phyloP scores from a whole-genome alignment of 2,329 filamentous ascomycete genomes.

The Myriosclerotinia duriaeana region DNA sequence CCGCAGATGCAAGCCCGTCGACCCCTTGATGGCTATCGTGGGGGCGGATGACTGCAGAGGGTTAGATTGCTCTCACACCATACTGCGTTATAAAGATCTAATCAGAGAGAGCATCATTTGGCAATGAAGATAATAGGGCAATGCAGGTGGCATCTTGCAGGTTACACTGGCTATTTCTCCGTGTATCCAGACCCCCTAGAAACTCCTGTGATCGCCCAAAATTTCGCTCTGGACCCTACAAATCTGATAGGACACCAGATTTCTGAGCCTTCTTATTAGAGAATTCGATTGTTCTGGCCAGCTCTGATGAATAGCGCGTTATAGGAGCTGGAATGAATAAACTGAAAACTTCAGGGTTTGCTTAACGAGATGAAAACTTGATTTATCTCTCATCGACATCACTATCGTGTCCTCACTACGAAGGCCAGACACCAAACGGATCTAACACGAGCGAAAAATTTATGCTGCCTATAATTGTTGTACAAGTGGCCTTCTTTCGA shows the following conservation, averaged over 20 bases:
- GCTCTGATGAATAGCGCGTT: no score
- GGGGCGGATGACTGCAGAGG: background rate
- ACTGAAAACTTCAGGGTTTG: background rate
- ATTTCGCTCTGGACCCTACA: background rate
- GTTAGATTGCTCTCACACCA: background rate
- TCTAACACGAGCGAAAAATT: background rate
- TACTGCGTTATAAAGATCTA: background rate
- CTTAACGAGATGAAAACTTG: background rate
- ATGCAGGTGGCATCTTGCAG: background rate
- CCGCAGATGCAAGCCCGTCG: background rate
- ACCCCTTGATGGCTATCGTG: background rate
- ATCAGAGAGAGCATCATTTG: background rate
- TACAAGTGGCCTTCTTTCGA: background rate
- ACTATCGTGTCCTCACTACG: background rate
- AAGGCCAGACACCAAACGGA: background rate
- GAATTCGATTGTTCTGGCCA: constrained; percentile 13
- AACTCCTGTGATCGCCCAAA: background rate
- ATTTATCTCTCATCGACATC: background rate
- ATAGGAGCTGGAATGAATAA: background rate
- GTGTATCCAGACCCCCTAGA: no score
- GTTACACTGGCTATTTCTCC: background rate
- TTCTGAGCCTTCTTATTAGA: background rate
- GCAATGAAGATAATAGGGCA: background rate
- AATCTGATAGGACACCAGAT: background rate
- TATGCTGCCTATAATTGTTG: constrained; percentile 7